Conservation (phyloP, 345 rosid genomes). For the Eucalyptus regnans region DNA sequence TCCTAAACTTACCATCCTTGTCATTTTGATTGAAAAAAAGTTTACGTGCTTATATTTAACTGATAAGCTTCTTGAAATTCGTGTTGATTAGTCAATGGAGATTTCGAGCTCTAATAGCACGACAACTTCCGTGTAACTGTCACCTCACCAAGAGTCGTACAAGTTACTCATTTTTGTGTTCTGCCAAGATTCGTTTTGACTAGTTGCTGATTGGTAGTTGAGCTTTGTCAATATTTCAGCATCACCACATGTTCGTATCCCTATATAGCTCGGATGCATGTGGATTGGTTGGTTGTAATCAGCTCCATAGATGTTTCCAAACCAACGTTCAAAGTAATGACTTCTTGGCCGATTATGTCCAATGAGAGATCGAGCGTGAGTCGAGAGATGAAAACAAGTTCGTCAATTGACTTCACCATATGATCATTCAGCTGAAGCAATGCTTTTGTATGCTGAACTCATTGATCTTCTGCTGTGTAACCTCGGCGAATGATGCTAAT, state of each 20-base stretch:
- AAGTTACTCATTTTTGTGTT: too few species aligned
- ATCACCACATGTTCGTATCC: neutral
- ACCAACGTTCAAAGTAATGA: neutral
- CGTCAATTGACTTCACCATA: neutral
- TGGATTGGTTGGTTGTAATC: neutral
- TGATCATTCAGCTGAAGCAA: neutral
- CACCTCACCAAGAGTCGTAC: too few species aligned
- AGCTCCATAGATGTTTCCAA: neutral
- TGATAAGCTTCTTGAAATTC: too few species aligned
- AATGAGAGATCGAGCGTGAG: neutral
- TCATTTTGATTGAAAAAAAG: too few species aligned
- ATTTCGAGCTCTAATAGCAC: too few species aligned
- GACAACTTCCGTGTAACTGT: too few species aligned
- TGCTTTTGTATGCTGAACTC: neutral
- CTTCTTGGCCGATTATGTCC: neutral
- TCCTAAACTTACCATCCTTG: too few species aligned
- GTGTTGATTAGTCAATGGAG: too few species aligned
- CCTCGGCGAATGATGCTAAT: neutral
- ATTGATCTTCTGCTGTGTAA: neutral
- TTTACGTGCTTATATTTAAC: too few species aligned
- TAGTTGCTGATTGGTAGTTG: neutral
- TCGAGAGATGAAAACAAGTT: neutral
- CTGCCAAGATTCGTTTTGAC: too few species aligned
- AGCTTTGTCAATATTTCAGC: neutral
- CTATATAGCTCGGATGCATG: neutral